Base-by-base conservation (phyloP, 768 basidiomycete species). In the Suillus occidentalis region DNA sequence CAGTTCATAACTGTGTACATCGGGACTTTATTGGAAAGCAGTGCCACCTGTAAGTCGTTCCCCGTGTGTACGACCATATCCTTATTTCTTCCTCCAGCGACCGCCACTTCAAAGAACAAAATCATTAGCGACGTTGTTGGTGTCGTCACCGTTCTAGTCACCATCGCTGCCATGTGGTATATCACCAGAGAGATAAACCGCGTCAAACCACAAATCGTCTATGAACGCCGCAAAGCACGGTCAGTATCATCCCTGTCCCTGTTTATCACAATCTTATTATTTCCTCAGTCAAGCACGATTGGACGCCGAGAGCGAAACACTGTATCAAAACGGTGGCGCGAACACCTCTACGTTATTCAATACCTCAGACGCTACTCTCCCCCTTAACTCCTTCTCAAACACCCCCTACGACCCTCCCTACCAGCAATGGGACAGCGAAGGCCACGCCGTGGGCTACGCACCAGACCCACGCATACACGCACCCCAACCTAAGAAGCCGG, bases 1-100 rank as follows among this genome's bases (percentile, higher is more conserved):
- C 95, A 97, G 75, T 89, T 97, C 70, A 85, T 94, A 68, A 92
- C 91, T 9, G 95, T 97, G 14, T 97, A 97, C 72, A 84, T 96
- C 18, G 95, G 95, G 42, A 93, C 92, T 37, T 81, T 91, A 36
- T 74, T 93, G n/a, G 85, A 90, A 67, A 78, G 31, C 28, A 28
- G 84, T 28, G 79, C 83, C 4, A 75, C 69, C 7, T 77, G 75
- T 72, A 57, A 39, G 66, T 68, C 7, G 22, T 28, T 16, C 61
- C 28, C 50, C 28, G 6, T 22, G 28, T 9, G 31, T 28, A 59
- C 39, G 18, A 14, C 5, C 13, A 8, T 10, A 22, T 22, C 18
- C 25, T 52, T 37, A 36, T 6, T 52, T 64, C 42, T 60, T 52
- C 47, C 36, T 18, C 36, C 72, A 68, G 36, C 68, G 62, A 71